A percentile compares a stretch with the other conserved stretches of the same genome.
Conservation (phyloP, 208 protist genomes). For the Angomonas deanei region DNA sequence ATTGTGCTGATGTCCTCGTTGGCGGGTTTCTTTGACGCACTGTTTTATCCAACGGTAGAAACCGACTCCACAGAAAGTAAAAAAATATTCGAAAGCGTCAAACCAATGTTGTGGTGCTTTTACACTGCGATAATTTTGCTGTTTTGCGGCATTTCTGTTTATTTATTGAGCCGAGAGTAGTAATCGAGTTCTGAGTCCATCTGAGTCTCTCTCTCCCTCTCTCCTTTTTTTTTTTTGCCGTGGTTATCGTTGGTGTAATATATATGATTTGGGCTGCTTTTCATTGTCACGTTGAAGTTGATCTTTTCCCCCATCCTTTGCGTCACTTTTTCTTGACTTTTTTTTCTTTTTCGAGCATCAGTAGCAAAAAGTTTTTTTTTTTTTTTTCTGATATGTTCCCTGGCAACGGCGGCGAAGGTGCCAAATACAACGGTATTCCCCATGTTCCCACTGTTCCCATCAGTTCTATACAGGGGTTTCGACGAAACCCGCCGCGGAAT, state of each 20-base stretch:
- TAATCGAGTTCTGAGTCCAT: too few species aligned
- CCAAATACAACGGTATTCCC: not conserved
- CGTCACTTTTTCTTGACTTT: not conserved
- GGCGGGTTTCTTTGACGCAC: not conserved
- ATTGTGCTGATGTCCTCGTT: too few species aligned
- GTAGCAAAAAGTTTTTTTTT: not conserved
- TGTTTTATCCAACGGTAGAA: not conserved
- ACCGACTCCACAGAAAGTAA: not conserved
- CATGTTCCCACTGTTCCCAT: constrained; percentile 1
- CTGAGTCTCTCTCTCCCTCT: too few species aligned
- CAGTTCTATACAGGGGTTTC: not conserved
- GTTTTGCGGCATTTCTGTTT: not conserved
- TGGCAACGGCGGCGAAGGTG: not conserved
- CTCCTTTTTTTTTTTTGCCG: not conserved
- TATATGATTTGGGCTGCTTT: too few species aligned
- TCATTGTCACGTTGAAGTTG: not conserved
- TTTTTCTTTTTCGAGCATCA: constrained; percentile 1
- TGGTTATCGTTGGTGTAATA: not conserved
- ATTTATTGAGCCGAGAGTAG: too few species aligned
- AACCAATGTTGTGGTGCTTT: not conserved
- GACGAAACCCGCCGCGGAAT: not conserved
- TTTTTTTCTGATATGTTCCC: not conserved
- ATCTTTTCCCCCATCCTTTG: not conserved
- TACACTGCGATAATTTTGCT: not conserved
- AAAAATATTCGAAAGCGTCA: not conserved